Base-by-base conservation (phyloP, 257 asterid species). In the Mitragyna speciosa region DNA sequence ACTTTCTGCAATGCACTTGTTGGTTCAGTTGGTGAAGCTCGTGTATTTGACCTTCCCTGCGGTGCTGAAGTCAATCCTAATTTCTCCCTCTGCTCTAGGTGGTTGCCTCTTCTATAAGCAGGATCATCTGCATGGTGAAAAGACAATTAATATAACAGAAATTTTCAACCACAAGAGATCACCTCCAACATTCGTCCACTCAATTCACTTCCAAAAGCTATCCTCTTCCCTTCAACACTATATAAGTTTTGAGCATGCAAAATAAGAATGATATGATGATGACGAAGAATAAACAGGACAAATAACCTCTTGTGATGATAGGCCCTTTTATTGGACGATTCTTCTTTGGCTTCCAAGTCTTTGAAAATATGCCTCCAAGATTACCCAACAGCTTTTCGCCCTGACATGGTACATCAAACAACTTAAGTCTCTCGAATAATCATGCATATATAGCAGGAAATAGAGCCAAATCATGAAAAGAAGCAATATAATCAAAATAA, bases 331-430 rank as follows among this genome's bases (percentile, higher is more conserved):
- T 94, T 49, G 91, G 52, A 56, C 85, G 99, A 77, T 65, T 86
- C 89, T 81, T 96, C 87, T 88, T 91, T 82, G 99, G 99, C 91
- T 89, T 96, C 98, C 99, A 96, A 76, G 94, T 92, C 89, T 81
- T 94, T 56, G 97, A 91, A 88, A 96, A 92, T 24, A 96, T 83
- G 68, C 99, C 98, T 75, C 98, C 98, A 77, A 96, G 97, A 87
- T 86, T 96, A 83, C 99, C 97, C 91, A 96, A 85, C 75, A 96
- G 92, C 85, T 92, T 96, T 87, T 96, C 99, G 63, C 99, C 97
- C 99, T 96, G 85, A 79, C 84, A 85, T 39, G 72, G 85, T 76
- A 75, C 26, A 78, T 79, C 51, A 71, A 79, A 77, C 49, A 80
- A 70, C 67, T 79, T 78, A 70, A 82, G 77, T 73, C 72, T 64